Base-by-base conservation (phyloP, 2,329 filamentous ascomycete species). In the Alternaria metachromatica region DNA sequence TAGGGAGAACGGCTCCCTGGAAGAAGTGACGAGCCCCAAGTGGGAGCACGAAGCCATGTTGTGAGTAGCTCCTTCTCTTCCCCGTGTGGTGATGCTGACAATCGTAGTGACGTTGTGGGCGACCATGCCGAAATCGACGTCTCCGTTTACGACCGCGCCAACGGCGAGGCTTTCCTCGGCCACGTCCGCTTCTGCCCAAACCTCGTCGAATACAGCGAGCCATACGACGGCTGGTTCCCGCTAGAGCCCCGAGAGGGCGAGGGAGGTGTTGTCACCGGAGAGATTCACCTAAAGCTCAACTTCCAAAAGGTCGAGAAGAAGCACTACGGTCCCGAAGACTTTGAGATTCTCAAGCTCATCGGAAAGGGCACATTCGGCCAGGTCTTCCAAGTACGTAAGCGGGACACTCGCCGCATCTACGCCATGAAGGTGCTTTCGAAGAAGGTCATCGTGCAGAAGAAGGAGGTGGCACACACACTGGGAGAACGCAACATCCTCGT, bases 391-490 rank as follows among this genome's bases (percentile, higher is more conserved):
- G 96, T 99, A 7, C 91, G 93, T 73, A 99, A 99, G 87, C 96
- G 93, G 84, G 96, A 99, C 79, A 97, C 95, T 0, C 89, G 90
- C 74, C 90, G 96, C 48, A 97, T 99, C 65, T 99, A 99, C 76
- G 96, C 96, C 66, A 99, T 99, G 96, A 99, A 99, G 82, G 95
- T 99, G 2, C 85, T 99, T 30, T 97, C 96, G 55, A 99, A 99
- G 86, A 99, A 99, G 85, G 96, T 99, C 57, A 99, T 99, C 75
- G 96, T 99, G 25, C 96, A 99, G 82, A 99, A 99, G 88, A 99
- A 99, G 82, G 96, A 99, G 80, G 94, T 99, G 54, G 94, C 95
- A 15, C 96, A 99, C 79, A 99, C 96, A 0, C 90, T 99, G 41
- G 96, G 96, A 70, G 96, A 99, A 82, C 89, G 96, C 64, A 99